A percentile compares a stretch with the other conserved stretches of the same genome.
Conservation (phyloP, 352 stramenopile genomes). For the Phytophthora europaea region DNA sequence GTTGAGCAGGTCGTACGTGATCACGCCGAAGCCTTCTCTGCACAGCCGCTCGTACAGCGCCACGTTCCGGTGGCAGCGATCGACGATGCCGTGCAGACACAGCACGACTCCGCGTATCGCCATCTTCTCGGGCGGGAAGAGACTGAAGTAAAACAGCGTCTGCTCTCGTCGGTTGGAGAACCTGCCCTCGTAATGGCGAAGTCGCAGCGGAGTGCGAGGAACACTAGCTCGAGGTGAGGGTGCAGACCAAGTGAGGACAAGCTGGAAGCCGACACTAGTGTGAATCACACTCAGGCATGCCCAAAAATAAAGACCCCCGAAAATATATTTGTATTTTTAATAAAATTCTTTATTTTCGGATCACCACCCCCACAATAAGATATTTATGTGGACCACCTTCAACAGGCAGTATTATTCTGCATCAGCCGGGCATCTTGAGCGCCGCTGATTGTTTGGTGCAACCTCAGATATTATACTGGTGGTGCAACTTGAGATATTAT, state of each 20-base stretch:
- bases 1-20: conserved; percentile 62
- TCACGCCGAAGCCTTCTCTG: conserved; percentile 51
- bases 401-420: too few species aligned
- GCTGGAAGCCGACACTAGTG: conserved; percentile 18
- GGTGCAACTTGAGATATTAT: too few species aligned
- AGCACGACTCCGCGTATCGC: conserved; percentile 53
- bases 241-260: conserved; percentile 28
- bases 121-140: conserved; percentile 45
- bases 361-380: too few species aligned
- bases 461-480: too few species aligned
- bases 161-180: conserved; percentile 53
- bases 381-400: too few species aligned
- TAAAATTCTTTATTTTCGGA: too few species aligned
- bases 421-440: too few species aligned
- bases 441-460: too few species aligned
- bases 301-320: too few species aligned
- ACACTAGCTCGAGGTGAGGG: conserved; percentile 1
- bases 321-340: too few species aligned
- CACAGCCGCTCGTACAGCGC: conserved; percentile 57
- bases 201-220: conserved; percentile 29
- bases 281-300: too few species aligned
- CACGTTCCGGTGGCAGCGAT: conserved; percentile 56
- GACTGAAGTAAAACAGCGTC: conserved; percentile 51
- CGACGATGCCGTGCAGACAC: conserved; percentile 56
- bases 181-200: conserved; percentile 50